Evolutionary conservation across 768 basidiomycete genomes (phyloP).

Genomic region (Panus rudis): DNA sequence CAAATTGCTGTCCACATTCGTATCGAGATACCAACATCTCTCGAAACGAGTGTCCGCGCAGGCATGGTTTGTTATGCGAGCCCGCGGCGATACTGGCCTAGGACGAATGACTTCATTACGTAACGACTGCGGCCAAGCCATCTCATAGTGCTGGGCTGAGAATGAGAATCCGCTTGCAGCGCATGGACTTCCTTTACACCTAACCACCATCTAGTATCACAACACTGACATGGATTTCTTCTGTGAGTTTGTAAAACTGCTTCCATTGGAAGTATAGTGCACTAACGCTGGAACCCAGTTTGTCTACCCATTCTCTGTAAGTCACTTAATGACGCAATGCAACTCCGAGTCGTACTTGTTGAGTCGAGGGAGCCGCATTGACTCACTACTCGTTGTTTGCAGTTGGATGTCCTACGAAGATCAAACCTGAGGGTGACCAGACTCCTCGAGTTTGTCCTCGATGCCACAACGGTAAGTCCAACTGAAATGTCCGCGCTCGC

Average conservation of each 20-base stretch:
- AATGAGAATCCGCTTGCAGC: too few relatives aligned
- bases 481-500: background rate
- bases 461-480: conserved; percentile 59
- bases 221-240: conserved; percentile 27
- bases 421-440: conserved; percentile 49
- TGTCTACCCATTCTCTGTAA: conserved; percentile 30
- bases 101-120: too few relatives aligned
- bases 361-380: background rate
- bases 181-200: too few relatives aligned
- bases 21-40: too few relatives aligned
- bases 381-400: conserved; percentile 9
- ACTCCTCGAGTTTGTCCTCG: conserved; percentile 56
- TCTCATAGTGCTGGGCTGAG: too few relatives aligned
- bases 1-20: too few relatives aligned
- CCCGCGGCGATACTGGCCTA: too few relatives aligned
- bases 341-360: too few relatives aligned
- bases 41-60: too few relatives aligned
- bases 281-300: conserved; percentile 19
- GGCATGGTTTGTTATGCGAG: too few relatives aligned
- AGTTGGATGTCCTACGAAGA: conserved; percentile 64
- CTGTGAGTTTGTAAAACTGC: conserved; percentile 17
- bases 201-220: too few relatives aligned
- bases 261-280: background rate
- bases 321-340: conserved; percentile 5
- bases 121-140: too few relatives aligned